These are phyloP conservation scores for Monosporascus sp. DNA, from an alignment of 2,329 filamentous ascomycete species.

Conservation along the genomic window DNA sequence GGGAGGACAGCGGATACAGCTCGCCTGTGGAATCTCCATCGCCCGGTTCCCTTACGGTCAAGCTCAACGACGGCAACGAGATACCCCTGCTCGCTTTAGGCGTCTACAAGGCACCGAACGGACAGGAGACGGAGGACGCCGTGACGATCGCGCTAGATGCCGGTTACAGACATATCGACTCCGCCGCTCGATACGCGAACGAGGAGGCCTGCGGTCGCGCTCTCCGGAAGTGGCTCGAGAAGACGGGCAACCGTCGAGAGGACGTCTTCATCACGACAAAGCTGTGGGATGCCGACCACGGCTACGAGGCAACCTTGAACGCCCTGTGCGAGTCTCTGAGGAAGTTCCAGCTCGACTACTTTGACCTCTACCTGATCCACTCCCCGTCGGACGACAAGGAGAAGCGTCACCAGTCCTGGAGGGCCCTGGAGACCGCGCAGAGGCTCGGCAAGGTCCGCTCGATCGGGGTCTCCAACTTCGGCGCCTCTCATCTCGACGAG, in stretches of 20 bases:
- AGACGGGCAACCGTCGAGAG: slow-evolving; percentile 26
- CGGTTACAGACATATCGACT: slow-evolving; percentile 51
- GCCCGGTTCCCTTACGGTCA: slow-evolving; percentile 15
- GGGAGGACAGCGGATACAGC: not conserved
- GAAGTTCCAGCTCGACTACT: slow-evolving; percentile 41
- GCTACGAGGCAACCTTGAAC: slow-evolving; percentile 17
- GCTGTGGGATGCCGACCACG: slow-evolving; percentile 32
- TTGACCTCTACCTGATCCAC: slow-evolving; percentile 49
- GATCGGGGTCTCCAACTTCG: slow-evolving; percentile 36
- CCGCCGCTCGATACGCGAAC: slow-evolving; percentile 30
- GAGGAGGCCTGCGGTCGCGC: slow-evolving; percentile 16
- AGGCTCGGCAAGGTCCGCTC: slow-evolving; percentile 39
- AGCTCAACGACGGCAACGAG: slow-evolving; percentile 30
- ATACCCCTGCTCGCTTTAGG: slow-evolving; percentile 40
- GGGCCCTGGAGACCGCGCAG: slow-evolving; percentile 7
- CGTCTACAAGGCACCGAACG: slow-evolving; percentile 42
- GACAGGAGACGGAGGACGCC: slow-evolving; percentile 30
- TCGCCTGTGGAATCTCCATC: not conserved
- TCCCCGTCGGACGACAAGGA: slow-evolving; percentile 37
- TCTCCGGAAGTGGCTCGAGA: slow-evolving; percentile 16
- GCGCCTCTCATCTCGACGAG: slow-evolving; percentile 26
- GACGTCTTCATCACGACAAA: slow-evolving; percentile 34
- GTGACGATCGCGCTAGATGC: slow-evolving; percentile 33
- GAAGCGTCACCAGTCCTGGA: slow-evolving; percentile 34
- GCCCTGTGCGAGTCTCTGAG: slow-evolving; percentile 40